phyloP scores from a whole-genome alignment of 2,329 filamentous ascomycete species.

The Ascochyta clinopodiicola region DNA sequence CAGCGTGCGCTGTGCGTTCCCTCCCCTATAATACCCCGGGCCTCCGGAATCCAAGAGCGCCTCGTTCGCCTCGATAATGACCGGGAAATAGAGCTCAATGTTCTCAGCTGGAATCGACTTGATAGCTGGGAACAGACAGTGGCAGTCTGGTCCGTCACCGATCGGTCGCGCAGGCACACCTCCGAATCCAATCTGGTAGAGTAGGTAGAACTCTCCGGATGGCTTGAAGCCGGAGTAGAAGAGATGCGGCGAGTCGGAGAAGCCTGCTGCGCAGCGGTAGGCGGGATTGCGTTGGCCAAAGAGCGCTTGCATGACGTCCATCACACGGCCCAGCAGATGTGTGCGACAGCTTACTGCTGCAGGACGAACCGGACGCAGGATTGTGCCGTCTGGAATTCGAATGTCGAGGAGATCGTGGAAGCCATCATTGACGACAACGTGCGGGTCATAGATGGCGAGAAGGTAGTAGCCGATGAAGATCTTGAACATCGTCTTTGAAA shows the following conservation, averaged over 20 bases:
- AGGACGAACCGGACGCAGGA: slow-evolving; percentile 56
- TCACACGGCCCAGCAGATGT: slow-evolving; percentile 55
- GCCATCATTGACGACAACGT: slow-evolving; percentile 59
- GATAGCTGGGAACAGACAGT: slow-evolving; percentile 59
- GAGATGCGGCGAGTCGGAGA: slow-evolving; percentile 59
- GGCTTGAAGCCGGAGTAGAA: slow-evolving; percentile 60
- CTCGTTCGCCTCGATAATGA: slow-evolving; percentile 58
- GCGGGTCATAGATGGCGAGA: slow-evolving; percentile 57
- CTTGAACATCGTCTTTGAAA: slow-evolving; percentile 59
- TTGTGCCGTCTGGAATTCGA: slow-evolving; percentile 53
- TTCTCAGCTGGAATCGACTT: slow-evolving; percentile 59
- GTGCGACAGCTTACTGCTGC: slow-evolving; percentile 58
- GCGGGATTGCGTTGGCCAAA: slow-evolving; percentile 56
- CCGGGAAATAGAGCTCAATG: slow-evolving; percentile 57
- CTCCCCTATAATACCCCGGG: slow-evolving; percentile 56
- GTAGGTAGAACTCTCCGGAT: slow-evolving; percentile 56
- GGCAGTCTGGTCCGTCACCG: slow-evolving; percentile 58
- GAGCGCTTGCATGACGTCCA: slow-evolving; percentile 59
- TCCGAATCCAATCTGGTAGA: slow-evolving; percentile 60
- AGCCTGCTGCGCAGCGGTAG: slow-evolving; percentile 58
- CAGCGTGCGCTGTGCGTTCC: slow-evolving; percentile 57
- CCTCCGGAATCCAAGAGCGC: slow-evolving; percentile 58
- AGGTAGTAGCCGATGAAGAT: slow-evolving; percentile 60
- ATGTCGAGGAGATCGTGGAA: slow-evolving; percentile 60
- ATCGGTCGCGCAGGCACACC: slow-evolving; percentile 57